Percentiles rank a stretch among this genome's conserved stretches.
phyloP scores from a whole-genome alignment of 2,329 filamentous ascomycete species.

The Pseudogymnoascus sp. region DNA sequence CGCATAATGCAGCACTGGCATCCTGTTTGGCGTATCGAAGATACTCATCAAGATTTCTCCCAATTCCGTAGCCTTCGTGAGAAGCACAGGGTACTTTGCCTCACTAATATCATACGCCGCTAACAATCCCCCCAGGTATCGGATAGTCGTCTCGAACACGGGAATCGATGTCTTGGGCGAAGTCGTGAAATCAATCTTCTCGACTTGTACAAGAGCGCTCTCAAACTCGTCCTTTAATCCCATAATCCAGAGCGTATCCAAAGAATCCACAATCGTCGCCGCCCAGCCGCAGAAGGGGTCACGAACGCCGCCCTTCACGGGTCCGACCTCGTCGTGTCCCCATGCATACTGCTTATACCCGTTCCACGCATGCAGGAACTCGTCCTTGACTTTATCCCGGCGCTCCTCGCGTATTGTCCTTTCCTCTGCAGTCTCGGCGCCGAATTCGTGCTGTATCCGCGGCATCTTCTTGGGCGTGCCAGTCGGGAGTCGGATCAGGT shows the following conservation, averaged over 20 bases:
- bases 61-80: slow-evolving; percentile 27
- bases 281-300: slow-evolving; percentile 92
- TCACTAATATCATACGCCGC: slow-evolving; percentile 30
- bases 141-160: slow-evolving; percentile 34
- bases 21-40: slow-evolving; percentile 47
- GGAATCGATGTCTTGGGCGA: slow-evolving; percentile 30
- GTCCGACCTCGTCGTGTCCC: slow-evolving; percentile 77
- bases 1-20: slow-evolving; percentile 30
- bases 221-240: slow-evolving; percentile 71
- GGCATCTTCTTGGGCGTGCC: slow-evolving; percentile 63
- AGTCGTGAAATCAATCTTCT: slow-evolving; percentile 74
- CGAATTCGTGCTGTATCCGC: slow-evolving; percentile 66
- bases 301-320: slow-evolving; percentile 55
- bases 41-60: slow-evolving; percentile 27
- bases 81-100: slow-evolving; percentile 21
- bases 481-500: slow-evolving; percentile 68
- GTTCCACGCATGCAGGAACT: slow-evolving; percentile 67
- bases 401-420: slow-evolving; percentile 57
- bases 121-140: slow-evolving; percentile 32
- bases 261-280: slow-evolving; percentile 72
- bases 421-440: slow-evolving; percentile 50
- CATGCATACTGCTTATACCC: slow-evolving; percentile 76
- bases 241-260: slow-evolving; percentile 86
- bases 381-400: slow-evolving; percentile 58
- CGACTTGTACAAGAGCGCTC: slow-evolving; percentile 60